phyloP scores from a whole-genome alignment of 176 grass and related monocot species.

The Aegilops sharonensis region DNA sequence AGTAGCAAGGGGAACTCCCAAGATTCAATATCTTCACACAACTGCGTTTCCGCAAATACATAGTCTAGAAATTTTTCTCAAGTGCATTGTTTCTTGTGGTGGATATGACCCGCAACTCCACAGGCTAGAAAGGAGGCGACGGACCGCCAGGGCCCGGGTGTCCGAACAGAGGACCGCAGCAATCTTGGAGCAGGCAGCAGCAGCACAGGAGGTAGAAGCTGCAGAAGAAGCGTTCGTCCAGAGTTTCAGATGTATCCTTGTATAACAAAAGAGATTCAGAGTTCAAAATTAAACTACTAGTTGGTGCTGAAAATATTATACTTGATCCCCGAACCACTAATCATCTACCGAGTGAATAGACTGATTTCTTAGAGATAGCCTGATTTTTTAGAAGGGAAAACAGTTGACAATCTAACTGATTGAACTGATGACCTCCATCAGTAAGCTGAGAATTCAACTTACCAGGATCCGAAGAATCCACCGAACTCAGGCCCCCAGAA shows the following conservation, averaged over 20 bases:
- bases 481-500: slow-evolving; percentile 13
- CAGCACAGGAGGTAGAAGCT: slow-evolving; percentile 48
- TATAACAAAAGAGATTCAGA: no score
- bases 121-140: slow-evolving; percentile 43
- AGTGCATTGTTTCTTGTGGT: background rate
- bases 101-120: background rate
- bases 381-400: no score
- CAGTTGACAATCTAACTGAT: no score
- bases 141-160: background rate
- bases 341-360: no score
- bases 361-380: no score
- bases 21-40: background rate
- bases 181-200: slow-evolving; percentile 55
- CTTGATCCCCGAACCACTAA: no score
- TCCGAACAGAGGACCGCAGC: slow-evolving; percentile 31
- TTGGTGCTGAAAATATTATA: no score
- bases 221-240: background rate
- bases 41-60: background rate
- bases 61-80: background rate
- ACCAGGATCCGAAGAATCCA: slow-evolving; percentile 46
- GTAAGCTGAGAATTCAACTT: background rate
- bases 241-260: background rate
- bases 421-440: no score
- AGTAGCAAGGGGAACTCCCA: background rate
- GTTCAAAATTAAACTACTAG: no score